These are phyloP conservation scores for Saccharomycopsis vini DNA, from an alignment of 805 yeast genomes.

Conservation along the genomic window DNA sequence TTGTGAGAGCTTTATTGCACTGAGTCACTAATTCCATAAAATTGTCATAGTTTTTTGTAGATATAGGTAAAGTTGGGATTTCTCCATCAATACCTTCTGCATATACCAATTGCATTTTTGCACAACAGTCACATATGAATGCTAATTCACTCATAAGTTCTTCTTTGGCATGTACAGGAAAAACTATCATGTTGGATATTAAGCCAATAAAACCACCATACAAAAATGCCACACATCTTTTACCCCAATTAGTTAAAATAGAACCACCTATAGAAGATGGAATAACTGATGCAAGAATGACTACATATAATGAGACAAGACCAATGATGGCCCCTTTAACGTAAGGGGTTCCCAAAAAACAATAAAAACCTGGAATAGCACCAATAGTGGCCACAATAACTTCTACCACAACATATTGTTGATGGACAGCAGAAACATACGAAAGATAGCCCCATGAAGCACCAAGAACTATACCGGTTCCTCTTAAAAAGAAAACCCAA, in stretches of 20 bases:
- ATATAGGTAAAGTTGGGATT: constrained; percentile 6
- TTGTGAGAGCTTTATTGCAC: constrained; percentile 31
- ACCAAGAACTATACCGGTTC: constrained; percentile 39
- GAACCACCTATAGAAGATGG: constrained; percentile 33
- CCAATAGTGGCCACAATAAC: constrained; percentile 35
- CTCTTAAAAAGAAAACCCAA: constrained; percentile 38
- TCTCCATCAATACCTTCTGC: constrained; percentile 35
- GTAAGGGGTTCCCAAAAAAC: constrained; percentile 36
- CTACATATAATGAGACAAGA: constrained; percentile 38
- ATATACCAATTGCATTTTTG: constrained; percentile 30
- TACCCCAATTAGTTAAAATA: constrained; percentile 37
- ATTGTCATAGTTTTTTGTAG: constrained; percentile 24
- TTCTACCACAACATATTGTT: constrained; percentile 34
- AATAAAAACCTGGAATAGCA: constrained; percentile 38
- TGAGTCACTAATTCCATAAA: constrained; percentile 28
- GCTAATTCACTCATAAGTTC: constrained; percentile 35
- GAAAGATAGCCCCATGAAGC: constrained; percentile 42
- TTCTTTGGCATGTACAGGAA: constrained; percentile 41
- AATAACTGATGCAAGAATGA: constrained; percentile 34
- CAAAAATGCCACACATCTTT: constrained; percentile 41
- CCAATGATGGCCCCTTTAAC: constrained; percentile 44
- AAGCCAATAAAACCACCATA: constrained; percentile 42
- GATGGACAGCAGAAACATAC: constrained; percentile 35
- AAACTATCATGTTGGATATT: constrained; percentile 35
- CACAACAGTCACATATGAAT: constrained; percentile 31